Conservation (phyloP, 2,329 filamentous ascomycete genomes). For the Aspergillus niger region DNA sequence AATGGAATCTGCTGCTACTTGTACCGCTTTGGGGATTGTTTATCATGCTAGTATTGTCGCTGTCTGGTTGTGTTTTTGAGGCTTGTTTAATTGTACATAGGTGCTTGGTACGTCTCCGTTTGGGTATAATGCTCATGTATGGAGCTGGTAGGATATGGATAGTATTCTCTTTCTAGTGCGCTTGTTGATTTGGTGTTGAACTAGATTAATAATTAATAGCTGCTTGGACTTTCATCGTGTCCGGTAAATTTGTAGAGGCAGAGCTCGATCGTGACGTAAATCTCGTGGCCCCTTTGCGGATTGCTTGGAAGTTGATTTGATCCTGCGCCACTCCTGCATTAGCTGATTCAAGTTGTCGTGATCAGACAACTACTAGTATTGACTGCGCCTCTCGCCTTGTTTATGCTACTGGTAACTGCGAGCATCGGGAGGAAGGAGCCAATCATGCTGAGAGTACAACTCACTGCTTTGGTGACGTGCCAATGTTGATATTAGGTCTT, state of each 20-base stretch:
- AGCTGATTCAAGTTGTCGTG: not conserved
- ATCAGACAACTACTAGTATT: slow-evolving; percentile 17
- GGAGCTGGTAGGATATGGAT: slow-evolving; percentile 45
- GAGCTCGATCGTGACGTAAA: slow-evolving; percentile 49
- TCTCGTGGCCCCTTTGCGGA: slow-evolving; percentile 31
- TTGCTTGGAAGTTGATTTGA: slow-evolving; percentile 41
- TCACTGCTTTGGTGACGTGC: slow-evolving; percentile 31
- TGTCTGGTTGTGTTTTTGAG: slow-evolving; percentile 30
- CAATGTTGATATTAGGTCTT: slow-evolving; percentile 39
- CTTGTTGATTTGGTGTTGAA: slow-evolving; percentile 35
- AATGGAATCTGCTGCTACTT: not conserved
- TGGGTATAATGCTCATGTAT: slow-evolving; percentile 52
- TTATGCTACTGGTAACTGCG: slow-evolving; percentile 35
- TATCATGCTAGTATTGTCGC: slow-evolving; percentile 29
- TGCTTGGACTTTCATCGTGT: slow-evolving; percentile 40
- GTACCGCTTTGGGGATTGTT: slow-evolving; percentile 12
- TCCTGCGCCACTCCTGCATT: slow-evolving; percentile 27
- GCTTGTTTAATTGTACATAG: slow-evolving; percentile 38
- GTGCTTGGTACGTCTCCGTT: slow-evolving; percentile 48
- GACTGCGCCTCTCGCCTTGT: slow-evolving; percentile 41
- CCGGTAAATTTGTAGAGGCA: slow-evolving; percentile 42
- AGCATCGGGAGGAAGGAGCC: slow-evolving; percentile 42
- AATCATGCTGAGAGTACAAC: slow-evolving; percentile 31
- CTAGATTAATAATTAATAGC: slow-evolving; percentile 41
- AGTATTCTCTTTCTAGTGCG: slow-evolving; percentile 39